Base-by-base conservation (phyloP, 2,329 filamentous ascomycete genomes). In the Pestalotiopsis sp. region DNA sequence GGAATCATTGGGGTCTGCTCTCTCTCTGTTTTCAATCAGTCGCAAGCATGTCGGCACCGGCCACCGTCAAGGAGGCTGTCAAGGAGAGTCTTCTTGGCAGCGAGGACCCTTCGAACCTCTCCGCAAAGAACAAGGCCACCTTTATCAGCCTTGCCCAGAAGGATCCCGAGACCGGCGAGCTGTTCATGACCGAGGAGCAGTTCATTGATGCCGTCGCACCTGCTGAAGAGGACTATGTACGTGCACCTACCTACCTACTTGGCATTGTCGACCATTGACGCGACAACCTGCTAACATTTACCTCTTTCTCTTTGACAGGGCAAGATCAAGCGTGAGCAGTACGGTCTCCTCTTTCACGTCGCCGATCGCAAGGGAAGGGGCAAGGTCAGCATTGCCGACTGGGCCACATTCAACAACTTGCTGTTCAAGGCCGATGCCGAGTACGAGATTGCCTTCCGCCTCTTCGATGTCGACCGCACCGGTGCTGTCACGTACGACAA, bases 271-370 rank as follows among this genome's bases (percentile, higher is more conserved):
- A 23, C 39, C 36, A 20, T 52, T 12, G 31, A 59, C n/a, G 6
- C 20, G 36, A 20, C 31, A 36, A 12, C 71, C 49, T 57, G 31
- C 68, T 73, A 49, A 72, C 68, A 57, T 38, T n/a, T 2, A 56
- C 25, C 6, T 12, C 12, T n/a, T 49, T 58, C 41, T 64, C 41
- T 59, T 72, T 73, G n/a, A 62, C 78, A 98, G 95, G 95, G 97
- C 86, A 99, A 99, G 83, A 98, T 99, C 85, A 93, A 94, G 83
- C 91, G 95, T 74, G 93, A 97, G 75, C 96, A 98, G 81, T 99
- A 98, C 82, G 91, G 91, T 66, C 92, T 99, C 77, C 92, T 99
- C 62, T 99, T 99, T 83, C 86, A 87, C 72, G 92, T 99, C 69
- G 96, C 96, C 75, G 96, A 99, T 81, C 90, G 93, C 75, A 89